These are phyloP conservation scores for Camellia lanceoleosa DNA, from an alignment of 148 eudicot species.

Conservation along the genomic window DNA sequence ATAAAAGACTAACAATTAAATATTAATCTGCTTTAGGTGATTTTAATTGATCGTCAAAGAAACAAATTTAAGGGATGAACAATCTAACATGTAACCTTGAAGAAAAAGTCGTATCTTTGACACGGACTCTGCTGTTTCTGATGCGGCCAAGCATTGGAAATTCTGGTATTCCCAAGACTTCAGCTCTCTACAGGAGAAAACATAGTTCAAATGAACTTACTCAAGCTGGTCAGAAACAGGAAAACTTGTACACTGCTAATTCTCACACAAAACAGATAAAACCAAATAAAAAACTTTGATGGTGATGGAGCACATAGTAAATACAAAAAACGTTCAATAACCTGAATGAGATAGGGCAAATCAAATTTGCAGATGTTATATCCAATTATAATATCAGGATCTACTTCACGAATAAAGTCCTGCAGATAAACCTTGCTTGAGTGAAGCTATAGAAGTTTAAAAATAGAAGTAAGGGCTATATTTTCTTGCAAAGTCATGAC, in stretches of 20 bases:
- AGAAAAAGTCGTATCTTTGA: slow-evolving; percentile 88
- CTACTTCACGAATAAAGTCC: slow-evolving; percentile 91
- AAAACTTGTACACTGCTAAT: background rate
- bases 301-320: background rate
- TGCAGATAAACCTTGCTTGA: slow-evolving; percentile 32
- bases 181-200: slow-evolving; percentile 69
- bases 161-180: slow-evolving; percentile 65
- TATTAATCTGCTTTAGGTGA: background rate
- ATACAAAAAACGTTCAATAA: slow-evolving; percentile 19
- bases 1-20: background rate
- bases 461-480: background rate
- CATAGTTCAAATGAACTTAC: slow-evolving; percentile 13
- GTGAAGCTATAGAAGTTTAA: slow-evolving; percentile 5
- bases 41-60: background rate
- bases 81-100: slow-evolving; percentile 55
- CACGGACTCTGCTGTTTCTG: slow-evolving; percentile 83
- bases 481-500: background rate
- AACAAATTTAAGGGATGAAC: slow-evolving; percentile 3
- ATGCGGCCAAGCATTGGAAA: slow-evolving; percentile 93
- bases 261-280: slow-evolving; percentile 9
- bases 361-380: slow-evolving; percentile 99
- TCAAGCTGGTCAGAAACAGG: slow-evolving; percentile 2
- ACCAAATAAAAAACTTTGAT: slow-evolving; percentile 4
- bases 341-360: slow-evolving; percentile 97
- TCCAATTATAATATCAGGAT: slow-evolving; percentile 97